Percentiles rank a stretch among this genome's conserved stretches.
phyloP scores from a whole-genome alignment of 2,329 filamentous ascomycete genomes.

The Penicillium sp. region DNA sequence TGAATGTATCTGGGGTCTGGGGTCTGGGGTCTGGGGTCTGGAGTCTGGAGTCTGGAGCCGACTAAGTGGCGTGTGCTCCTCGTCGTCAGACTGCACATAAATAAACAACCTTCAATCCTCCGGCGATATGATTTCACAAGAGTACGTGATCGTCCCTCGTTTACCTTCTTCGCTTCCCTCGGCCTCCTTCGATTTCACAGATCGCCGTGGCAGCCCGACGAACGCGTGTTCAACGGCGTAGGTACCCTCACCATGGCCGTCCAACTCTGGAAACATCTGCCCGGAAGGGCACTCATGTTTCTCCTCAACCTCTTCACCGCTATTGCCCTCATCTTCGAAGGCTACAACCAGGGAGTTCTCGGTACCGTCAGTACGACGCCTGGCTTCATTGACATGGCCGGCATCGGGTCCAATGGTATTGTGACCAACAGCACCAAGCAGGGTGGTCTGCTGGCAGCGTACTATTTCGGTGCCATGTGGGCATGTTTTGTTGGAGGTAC shows the following conservation, averaged over 20 bases:
- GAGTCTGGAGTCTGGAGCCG: not conserved
- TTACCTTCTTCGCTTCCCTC: not conserved
- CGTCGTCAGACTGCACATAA: not conserved
- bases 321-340: slow-evolving; percentile 29
- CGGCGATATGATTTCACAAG: not conserved
- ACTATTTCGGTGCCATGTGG: slow-evolving; percentile 31
- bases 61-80: not conserved
- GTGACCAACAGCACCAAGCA: slow-evolving; percentile 30
- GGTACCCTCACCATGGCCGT: slow-evolving; percentile 17
- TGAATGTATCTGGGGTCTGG: slow-evolving; percentile 2
- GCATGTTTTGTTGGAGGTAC: slow-evolving; percentile 24
- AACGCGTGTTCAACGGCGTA: not conserved
- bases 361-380: slow-evolving; percentile 28
- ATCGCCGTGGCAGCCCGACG: not conserved
- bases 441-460: slow-evolving; percentile 29
- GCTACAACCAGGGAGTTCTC: slow-evolving; percentile 33
- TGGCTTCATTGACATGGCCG: slow-evolving; percentile 29
- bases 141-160: not conserved
- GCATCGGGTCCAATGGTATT: slow-evolving; percentile 20
- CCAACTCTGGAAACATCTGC: slow-evolving; percentile 26
- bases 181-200: not conserved
- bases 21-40: not conserved
- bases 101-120: not conserved
- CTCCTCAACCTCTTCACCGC: slow-evolving; percentile 28
- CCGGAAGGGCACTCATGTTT: slow-evolving; percentile 24